Evolutionary conservation across 2,329 filamentous ascomycete species (phyloP).

Genomic region (Aspergillus alliaceus): DNA sequence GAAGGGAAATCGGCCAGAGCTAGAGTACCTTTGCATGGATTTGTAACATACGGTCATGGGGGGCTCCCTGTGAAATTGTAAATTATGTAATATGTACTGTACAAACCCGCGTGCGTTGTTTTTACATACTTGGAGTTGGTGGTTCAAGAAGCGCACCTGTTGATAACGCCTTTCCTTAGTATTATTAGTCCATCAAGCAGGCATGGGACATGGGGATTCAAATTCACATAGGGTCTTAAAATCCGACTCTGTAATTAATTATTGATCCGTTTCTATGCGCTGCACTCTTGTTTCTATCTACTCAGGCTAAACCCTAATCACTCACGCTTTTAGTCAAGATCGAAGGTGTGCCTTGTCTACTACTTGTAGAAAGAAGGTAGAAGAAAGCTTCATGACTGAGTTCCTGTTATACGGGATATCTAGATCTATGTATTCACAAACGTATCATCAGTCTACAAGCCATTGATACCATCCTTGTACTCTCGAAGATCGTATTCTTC

Average conservation of each 20-base stretch:
- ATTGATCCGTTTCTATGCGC: not conserved
- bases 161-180: not conserved
- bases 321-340: not conserved
- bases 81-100: not conserved
- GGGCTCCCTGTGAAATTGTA: not conserved
- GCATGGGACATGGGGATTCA: not conserved
- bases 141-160: not conserved
- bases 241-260: not conserved
- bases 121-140: not conserved
- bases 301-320: not conserved
- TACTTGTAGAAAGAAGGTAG: too few species aligned
- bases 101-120: not conserved
- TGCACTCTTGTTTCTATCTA: not conserved
- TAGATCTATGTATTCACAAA: slow-evolving; percentile 1
- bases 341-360: too few species aligned
- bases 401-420: not conserved
- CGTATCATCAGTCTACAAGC: slow-evolving; percentile 46
- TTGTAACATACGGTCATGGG: not conserved
- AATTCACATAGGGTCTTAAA: not conserved
- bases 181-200: too few species aligned
- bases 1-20: not conserved
- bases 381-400: not conserved
- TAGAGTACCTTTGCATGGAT: not conserved
- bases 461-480: slow-evolving; percentile 71
- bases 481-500: slow-evolving; percentile 83